Evolutionary conservation across 768 basidiomycete species (phyloP), one percentile per base, ranked within the genome.

Genomic region (Kwoniella bestiolae): DNA sequence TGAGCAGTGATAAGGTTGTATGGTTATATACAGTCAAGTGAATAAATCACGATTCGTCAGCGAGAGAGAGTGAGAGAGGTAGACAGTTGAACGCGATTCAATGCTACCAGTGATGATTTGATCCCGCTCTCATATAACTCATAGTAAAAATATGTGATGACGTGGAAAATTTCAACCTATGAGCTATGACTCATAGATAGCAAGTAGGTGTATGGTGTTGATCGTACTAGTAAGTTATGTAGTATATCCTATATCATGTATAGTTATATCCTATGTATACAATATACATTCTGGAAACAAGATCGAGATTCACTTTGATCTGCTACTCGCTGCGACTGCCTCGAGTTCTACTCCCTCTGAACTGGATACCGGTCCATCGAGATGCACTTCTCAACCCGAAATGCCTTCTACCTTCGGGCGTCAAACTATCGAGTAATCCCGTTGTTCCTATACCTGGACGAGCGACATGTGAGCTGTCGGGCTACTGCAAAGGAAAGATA

Each of bases 381-480:
- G 2, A 91, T 91, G 90, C 79, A 83, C 0, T 93, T 90, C 79
- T 83, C 84, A 29, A 84, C 87, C 21, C 85, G 91, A 51, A 95
- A 94, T 76, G 85, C 87, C 0, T 91, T 89, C 75, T 93, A 94
- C 78, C 84, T 96, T 60, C 87, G 92, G 47, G 87, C 92, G 56
- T 91, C 91, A 5, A 84, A 87, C 53, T 86, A 85, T 41, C 85
- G 84, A 28, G 85, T 91, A 14, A 79, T 94, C n/a, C 92, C 92
- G 3, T 80, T 93, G 63, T 92, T 92, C 82, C 82, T 94, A 3
- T 94, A 94, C 80, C 86, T 96, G 29, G 94, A 96, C 75, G 91
- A 91, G 68, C 86, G 87, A 11, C 94, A 96, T 83, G 81, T 91
- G 16, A 63, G 78, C 45, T 34, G 23, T 45, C 55, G 23, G 11